Evolutionary conservation across 306 rosid genomes (phyloP), one percentile per base, ranked within the genome.

Genomic region (Rosa multiflora): DNA sequence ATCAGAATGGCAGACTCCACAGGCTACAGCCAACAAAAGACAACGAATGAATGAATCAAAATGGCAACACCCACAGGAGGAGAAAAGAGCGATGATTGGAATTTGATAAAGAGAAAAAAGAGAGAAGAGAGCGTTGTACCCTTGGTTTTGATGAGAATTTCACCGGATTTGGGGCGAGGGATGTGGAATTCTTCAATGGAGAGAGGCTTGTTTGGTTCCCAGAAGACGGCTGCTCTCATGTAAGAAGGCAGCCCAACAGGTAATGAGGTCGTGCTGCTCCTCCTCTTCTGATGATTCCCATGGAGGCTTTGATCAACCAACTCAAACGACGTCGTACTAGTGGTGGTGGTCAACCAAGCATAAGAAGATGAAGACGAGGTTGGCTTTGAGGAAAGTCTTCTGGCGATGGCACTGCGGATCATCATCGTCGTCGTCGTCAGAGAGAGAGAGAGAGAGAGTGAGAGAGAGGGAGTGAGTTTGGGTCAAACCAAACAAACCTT

Each of bases 1-100:
- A 91, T 95, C 99, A 67, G 99, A 94, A 82, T 91, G 99, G 82
- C 99, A 94, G 39, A 94, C 99, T 78, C 99, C 97, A 81, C 98
- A 95, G n/a, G 87, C 97, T 94, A 83, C 88, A 86, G 5, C 40
- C 46, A 48, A 59, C 10, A 8, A 48, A 21, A 0, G 8, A 6
- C 3, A n/a, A 3, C 8, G 2, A 61, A 21, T 61, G 17, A 26
- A 21, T 58, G 5, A 52, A 48, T 48, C 20, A 66, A 76, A 59
- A 48, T 44, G 26, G 20, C 21, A 59, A 43, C 23, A 51, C 64
- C 72, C 43, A 71, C 5, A 44, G 3, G 43, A 44, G 29, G 23
- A 59, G 52, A 26, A 20, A 3, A 3, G 5, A 2, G 1, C 3
- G 21, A 56, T 2, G 29, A 8, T 20, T 5, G 8, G 17, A 47